Percentiles rank a stretch among this genome's conserved stretches.
phyloP scores from a whole-genome alignment of 2,329 filamentous ascomycete genomes.

The Tothia fuscella region DNA sequence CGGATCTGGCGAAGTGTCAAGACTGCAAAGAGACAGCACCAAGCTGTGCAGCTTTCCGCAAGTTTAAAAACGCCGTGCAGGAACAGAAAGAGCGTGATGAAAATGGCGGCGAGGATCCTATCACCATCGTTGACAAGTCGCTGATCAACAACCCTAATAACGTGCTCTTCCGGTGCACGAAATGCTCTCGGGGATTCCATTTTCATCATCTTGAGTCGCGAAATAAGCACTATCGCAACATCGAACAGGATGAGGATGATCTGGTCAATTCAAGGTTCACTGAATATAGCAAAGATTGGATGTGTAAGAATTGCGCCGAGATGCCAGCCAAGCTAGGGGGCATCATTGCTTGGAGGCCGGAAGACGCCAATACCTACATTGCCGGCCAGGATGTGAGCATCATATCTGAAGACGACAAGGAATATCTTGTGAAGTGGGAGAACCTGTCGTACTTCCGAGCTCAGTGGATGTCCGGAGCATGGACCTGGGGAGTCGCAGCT shows the following conservation, averaged over 20 bases:
- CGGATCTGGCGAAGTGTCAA: constrained; percentile 60
- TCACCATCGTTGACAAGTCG: constrained; percentile 47
- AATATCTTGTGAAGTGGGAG: constrained; percentile 88
- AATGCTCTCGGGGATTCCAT: constrained; percentile 71
- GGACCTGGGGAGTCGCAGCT: constrained; percentile 65
- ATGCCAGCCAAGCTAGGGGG: constrained; percentile 55
- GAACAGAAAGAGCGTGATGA: constrained; percentile 68
- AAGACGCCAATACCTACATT: constrained; percentile 42
- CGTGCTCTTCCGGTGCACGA: constrained; percentile 70
- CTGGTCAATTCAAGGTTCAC: constrained; percentile 51
- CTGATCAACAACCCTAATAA: constrained; percentile 65
- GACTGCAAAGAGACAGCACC: constrained; percentile 52
- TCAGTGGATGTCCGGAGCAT: constrained; percentile 77
- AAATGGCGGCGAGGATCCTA: constrained; percentile 68
- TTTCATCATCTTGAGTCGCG: constrained; percentile 63
- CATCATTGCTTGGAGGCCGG: constrained; percentile 82
- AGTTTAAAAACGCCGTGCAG: constrained; percentile 59
- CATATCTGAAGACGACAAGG: constrained; percentile 65
- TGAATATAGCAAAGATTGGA: constrained; percentile 65
- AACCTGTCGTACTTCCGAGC: constrained; percentile 69
- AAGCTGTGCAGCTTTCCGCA: constrained; percentile 64
- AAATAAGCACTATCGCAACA: constrained; percentile 18
- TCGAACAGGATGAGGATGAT: constrained; percentile 31
- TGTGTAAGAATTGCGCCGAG: constrained; percentile 64
- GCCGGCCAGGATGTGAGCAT: constrained; percentile 3